Percentiles rank a stretch among this genome's conserved stretches.
These are phyloP conservation scores for Quercus berberidifolia DNA, from an alignment of 306 rosid species.

Conservation along the genomic window DNA sequence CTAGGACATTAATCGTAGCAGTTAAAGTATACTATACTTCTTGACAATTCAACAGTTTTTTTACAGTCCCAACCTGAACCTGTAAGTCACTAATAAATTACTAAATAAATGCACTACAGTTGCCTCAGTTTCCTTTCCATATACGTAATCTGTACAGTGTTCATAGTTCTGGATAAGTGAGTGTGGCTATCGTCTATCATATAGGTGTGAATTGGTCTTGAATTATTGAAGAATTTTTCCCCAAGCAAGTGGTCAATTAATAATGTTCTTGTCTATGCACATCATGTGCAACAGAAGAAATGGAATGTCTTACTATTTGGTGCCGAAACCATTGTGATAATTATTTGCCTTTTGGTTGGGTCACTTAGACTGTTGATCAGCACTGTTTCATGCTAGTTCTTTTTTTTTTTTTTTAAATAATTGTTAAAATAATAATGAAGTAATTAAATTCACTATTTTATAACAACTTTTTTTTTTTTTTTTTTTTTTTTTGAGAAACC, in stretches of 20 bases:
- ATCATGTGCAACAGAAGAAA: too few relatives aligned
- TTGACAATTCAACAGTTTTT: not conserved
- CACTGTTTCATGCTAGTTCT: too few relatives aligned
- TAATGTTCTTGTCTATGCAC: not conserved
- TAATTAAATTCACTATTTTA: too few relatives aligned
- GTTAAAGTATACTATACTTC: not conserved
- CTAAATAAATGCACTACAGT: not conserved
- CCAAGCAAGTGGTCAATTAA: not conserved
- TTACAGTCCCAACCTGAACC: not conserved
- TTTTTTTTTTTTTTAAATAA: too few relatives aligned
- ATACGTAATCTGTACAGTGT: not conserved
- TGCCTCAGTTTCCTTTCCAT: not conserved
- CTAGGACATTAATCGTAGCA: not conserved
- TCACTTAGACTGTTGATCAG: too few relatives aligned
- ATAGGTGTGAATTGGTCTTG: not conserved
- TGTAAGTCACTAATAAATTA: not conserved
- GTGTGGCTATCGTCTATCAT: not conserved
- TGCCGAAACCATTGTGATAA: too few relatives aligned
- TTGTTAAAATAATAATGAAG: too few relatives aligned
- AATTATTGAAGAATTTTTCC: not conserved
- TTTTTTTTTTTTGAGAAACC: too few relatives aligned
- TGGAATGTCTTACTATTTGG: too few relatives aligned
- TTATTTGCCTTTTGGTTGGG: too few relatives aligned
- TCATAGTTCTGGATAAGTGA: not conserved
- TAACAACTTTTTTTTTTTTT: too few relatives aligned